Base-by-base conservation (phyloP, 371 early-diverging fungal genomes). In the Homolaphlyctis polyrhiza region DNA sequence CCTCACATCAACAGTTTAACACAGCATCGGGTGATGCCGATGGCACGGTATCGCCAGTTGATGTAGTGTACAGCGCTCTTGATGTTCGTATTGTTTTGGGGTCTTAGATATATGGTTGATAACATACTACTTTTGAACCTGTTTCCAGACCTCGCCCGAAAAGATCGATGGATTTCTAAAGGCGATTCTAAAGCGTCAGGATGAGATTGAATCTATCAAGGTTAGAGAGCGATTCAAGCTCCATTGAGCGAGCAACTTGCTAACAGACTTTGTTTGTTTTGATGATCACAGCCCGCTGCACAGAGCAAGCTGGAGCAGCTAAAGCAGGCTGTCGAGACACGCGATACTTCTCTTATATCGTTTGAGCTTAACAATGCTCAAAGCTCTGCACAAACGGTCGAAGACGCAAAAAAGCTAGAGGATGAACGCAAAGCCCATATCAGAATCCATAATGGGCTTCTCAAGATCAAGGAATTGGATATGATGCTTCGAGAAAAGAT, bases 401-500 rank as follows among this genome's bases (percentile, higher is more conserved):
- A 63, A 14, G 35, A 52, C 3, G 54, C 1, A 4, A 55, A 52
- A 27, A 27, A 25, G 14, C 4, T 28, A 2, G 43, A 51, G 39
- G 62, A 23, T 1, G 35, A 33, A n/a, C 4, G 52, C 14, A 64
- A 30, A 32, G 1, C n/a, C 6, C 14, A 60, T 18, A 13, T 36
- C 54, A 64, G 67, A 64, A 67, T 73, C 51, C 63, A 23, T 27
- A 35, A 62, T 11, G 76, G 76, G n/a, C 49, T 71, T 32, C 5
- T 52, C 18, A 68, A 63, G 55, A 77, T 77, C 55, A 62, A 69
- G 55, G 66, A 75, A 50, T 66, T 72, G 35, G 78, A 77, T 58
- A 32, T 51, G 1, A 49, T 74, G 23, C 57, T 77, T 27, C 23
- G 58, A 14, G 64, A 75, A 58, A 77, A 77, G 62, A 66, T 62